Conservation (phyloP, 768 basidiomycete genomes). For the Trametes cubensis region DNA sequence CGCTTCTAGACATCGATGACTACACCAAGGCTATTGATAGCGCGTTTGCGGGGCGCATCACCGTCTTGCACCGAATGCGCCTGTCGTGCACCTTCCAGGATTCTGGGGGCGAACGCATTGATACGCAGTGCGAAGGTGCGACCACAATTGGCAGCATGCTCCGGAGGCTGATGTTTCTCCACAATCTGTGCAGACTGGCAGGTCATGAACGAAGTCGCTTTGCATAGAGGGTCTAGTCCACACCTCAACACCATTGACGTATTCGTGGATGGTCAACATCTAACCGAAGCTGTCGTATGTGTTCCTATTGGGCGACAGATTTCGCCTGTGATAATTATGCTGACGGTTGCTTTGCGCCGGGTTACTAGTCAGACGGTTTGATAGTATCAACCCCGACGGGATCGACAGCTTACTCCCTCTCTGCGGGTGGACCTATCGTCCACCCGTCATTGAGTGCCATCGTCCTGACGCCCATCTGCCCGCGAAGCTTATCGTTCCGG, state of each 20-base stretch:
- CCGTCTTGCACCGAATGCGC: conserved; percentile 88
- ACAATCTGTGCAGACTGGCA: conserved; percentile 68
- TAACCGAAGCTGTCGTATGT: conserved; percentile 93
- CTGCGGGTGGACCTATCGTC: conserved; percentile 94
- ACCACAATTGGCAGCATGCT: background rate
- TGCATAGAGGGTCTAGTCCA: conserved; percentile 89
- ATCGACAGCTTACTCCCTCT: conserved; percentile 94
- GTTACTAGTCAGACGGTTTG: conserved; percentile 87
- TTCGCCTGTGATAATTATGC: background rate
- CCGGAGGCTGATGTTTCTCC: background rate
- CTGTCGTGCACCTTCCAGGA: conserved; percentile 80
- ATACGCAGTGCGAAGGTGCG: conserved; percentile 60
- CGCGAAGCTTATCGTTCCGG: conserved; percentile 87
- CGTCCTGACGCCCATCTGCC: conserved; percentile 94
- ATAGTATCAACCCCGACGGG: conserved; percentile 96
- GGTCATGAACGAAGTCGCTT: conserved; percentile 95
- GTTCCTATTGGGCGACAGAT: conserved; percentile 36
- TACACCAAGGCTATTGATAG: conserved; percentile 79
- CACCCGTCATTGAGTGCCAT: conserved; percentile 90
- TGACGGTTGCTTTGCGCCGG: background rate
- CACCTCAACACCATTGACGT: conserved; percentile 94
- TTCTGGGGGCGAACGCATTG: conserved; percentile 57
- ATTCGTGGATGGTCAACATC: conserved; percentile 90
- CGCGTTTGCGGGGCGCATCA: conserved; percentile 78
- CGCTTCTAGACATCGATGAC: conserved; percentile 77